Evolutionary conservation across 176 grass and related monocot species (phyloP).

Genomic region (Ananas comosus): DNA sequence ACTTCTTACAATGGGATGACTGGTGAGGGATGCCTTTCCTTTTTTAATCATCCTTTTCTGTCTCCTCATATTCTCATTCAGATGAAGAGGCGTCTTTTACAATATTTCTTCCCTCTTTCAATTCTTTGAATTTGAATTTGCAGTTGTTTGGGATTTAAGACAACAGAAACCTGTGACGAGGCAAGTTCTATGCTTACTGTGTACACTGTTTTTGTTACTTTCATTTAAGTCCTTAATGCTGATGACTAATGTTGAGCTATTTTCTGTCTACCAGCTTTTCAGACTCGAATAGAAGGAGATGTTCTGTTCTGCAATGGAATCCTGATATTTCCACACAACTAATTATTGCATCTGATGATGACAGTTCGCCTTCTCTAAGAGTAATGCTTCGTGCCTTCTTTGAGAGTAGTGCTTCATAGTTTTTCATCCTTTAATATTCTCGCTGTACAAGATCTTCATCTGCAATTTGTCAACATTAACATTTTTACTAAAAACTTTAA

Average conservation of each 20-base stretch:
- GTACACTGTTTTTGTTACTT: neutral
- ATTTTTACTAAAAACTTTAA: too few relatives aligned
- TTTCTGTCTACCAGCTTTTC: slow-evolving; percentile 58
- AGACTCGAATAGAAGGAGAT: slow-evolving; percentile 77
- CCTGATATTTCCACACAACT: slow-evolving; percentile 90
- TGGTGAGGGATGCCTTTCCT: slow-evolving; percentile 31
- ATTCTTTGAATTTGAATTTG: slow-evolving; percentile 18
- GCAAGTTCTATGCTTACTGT: slow-evolving; percentile 24
- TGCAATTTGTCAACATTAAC: too few relatives aligned
- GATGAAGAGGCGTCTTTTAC: slow-evolving; percentile 25
- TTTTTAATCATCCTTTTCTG: slow-evolving; percentile 4
- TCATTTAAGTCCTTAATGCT: slow-evolving; percentile 4
- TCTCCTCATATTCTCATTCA: neutral
- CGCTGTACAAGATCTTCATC: neutral
- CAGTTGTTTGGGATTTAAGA: slow-evolving; percentile 99
- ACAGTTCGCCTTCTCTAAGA: slow-evolving; percentile 78
- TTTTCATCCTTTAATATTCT: neutral
- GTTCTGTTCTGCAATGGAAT: slow-evolving; percentile 98
- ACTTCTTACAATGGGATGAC: slow-evolving; percentile 93
- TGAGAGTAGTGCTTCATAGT: neutral
- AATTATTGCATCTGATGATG: slow-evolving; percentile 94
- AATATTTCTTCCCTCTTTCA: slow-evolving; percentile 4
- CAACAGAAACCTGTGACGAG: slow-evolving; percentile 79
- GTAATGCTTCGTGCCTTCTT: slow-evolving; percentile 33
- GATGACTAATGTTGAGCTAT: slow-evolving; percentile 12